Percentiles rank a stretch among this genome's conserved stretches.
Evolutionary conservation across 768 basidiomycete species (phyloP).

Genomic region (Trametes maxima): DNA sequence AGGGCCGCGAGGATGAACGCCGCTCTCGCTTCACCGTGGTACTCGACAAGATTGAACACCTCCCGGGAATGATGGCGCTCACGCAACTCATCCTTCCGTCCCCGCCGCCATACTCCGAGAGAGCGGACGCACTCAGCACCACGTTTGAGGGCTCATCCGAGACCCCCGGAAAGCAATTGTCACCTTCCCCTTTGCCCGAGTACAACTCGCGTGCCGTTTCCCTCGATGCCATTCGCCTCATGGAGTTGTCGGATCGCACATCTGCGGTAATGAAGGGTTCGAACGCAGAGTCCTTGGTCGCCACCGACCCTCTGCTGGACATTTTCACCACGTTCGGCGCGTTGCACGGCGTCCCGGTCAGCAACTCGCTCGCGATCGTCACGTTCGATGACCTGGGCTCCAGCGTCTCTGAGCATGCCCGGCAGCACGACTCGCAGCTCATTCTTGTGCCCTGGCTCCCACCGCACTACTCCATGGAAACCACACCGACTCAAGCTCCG

Average conservation of each 20-base stretch:
- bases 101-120: constrained; percentile 23
- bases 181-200: background rate
- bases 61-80: constrained; percentile 89
- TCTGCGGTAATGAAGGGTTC: constrained; percentile 69
- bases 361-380: constrained; percentile 71
- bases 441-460: constrained; percentile 84
- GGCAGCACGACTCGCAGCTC: constrained; percentile 61
- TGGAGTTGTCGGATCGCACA: constrained; percentile 75
- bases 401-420: constrained; percentile 70
- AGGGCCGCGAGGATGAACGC: constrained; percentile 28
- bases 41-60: constrained; percentile 86
- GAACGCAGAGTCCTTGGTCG: constrained; percentile 64
- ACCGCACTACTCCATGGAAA: constrained; percentile 28
- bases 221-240: constrained; percentile 81
- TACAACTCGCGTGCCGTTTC: constrained; percentile 35
- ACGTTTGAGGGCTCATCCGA: background rate
- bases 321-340: constrained; percentile 79
- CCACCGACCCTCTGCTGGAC: constrained; percentile 69
- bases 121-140: background rate
- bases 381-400: constrained; percentile 72
- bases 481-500: constrained; percentile 17
- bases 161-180: constrained; percentile 7
- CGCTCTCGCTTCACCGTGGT: constrained; percentile 79
- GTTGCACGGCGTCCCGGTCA: constrained; percentile 66
- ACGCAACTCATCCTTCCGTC: constrained; percentile 73